Conservation (phyloP, 148 eudicot genomes). For the Dysphania ambrosioides region DNA sequence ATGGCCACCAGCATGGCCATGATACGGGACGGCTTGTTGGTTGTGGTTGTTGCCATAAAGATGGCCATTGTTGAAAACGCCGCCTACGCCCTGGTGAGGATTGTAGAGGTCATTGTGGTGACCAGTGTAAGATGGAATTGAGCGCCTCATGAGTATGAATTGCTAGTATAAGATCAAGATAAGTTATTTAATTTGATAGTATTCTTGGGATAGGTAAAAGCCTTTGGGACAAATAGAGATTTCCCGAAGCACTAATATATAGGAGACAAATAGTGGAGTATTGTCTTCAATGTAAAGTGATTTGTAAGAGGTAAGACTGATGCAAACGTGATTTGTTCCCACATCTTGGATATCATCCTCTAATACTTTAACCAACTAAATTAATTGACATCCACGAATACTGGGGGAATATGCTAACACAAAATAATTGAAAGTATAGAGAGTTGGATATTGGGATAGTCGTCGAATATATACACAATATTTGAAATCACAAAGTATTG, state of each 20-base stretch:
- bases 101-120: neutral
- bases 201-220: neutral
- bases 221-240: neutral
- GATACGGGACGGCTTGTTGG: neutral
- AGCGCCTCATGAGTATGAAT: neutral
- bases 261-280: too few relatives aligned
- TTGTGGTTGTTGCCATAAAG: neutral
- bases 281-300: too few relatives aligned
- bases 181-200: too few relatives aligned
- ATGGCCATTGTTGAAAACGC: neutral
- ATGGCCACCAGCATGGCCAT: neutral
- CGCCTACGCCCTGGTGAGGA: neutral
- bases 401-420: too few relatives aligned
- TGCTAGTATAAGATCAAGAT: neutral
- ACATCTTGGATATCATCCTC: too few relatives aligned
- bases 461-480: neutral
- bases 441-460: neutral
- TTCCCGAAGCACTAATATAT: neutral
- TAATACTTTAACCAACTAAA: too few relatives aligned
- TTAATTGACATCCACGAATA: too few relatives aligned
- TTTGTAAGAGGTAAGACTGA: too few relatives aligned
- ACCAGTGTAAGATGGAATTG: neutral
- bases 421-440: too few relatives aligned
- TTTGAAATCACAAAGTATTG: too few relatives aligned
- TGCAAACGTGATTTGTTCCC: too few relatives aligned